phyloP scores from a whole-genome alignment of 2,329 filamentous ascomycete genomes.

The Cladosporium austrohemisphaericum region DNA sequence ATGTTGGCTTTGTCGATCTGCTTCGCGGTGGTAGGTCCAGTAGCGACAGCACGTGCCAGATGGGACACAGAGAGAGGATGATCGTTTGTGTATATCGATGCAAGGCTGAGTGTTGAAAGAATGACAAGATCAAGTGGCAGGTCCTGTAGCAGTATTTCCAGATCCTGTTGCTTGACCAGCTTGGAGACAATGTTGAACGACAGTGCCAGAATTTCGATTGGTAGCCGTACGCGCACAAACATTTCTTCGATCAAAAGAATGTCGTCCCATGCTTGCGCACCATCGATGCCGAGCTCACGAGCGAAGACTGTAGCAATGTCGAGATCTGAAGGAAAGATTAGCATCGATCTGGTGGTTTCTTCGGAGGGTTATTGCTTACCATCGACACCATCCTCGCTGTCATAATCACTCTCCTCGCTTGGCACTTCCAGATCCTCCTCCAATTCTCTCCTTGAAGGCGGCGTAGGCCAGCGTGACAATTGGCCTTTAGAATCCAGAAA shows the following conservation, averaged over 20 bases:
- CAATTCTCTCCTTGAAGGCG: conserved; percentile 23
- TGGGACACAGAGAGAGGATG: conserved; percentile 20
- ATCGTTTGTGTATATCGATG: conserved; percentile 28
- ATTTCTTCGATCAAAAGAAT: conserved; percentile 22
- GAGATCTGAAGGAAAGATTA: conserved; percentile 16
- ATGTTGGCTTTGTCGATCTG: conserved; percentile 22
- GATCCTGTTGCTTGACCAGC: conserved; percentile 15
- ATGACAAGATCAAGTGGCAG: conserved; percentile 24
- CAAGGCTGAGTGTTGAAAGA: conserved; percentile 27
- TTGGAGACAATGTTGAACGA: conserved; percentile 29
- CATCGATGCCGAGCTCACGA: conserved; percentile 13
- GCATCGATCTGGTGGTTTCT: background rate
- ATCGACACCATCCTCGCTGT: conserved; percentile 16
- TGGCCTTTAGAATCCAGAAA: conserved; percentile 28
- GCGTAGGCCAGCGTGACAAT: conserved; percentile 31
- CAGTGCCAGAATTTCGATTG: conserved; percentile 28
- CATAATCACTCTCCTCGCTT: conserved; percentile 21
- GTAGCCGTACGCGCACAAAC: conserved; percentile 26
- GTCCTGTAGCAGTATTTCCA: conserved; percentile 8
- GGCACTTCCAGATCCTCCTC: conserved; percentile 21
- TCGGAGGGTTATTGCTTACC: background rate
- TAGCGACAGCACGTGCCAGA: conserved; percentile 26
- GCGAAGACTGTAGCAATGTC: conserved; percentile 23
- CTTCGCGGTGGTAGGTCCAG: conserved; percentile 18
- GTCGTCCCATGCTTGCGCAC: conserved; percentile 14